phyloP scores from a whole-genome alignment of 129 eudicot genomes.

The Calendula officinalis region DNA sequence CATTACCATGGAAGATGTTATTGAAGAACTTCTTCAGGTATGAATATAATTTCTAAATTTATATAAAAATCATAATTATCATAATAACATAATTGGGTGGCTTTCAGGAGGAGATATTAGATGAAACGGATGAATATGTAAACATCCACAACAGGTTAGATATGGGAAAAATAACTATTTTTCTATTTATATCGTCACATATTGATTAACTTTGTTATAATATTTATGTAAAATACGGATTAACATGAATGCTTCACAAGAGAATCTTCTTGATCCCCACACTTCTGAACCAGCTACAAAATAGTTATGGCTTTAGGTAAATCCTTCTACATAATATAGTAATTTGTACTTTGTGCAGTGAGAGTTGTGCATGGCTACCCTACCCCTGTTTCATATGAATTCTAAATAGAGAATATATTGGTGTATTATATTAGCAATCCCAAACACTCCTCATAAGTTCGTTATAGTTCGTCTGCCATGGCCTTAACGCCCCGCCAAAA shows the following conservation, averaged over 20 bases:
- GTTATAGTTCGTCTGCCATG: too few species aligned
- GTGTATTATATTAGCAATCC: constrained; percentile 20
- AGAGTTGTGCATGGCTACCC: constrained; percentile 11
- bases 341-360: constrained; percentile 15
- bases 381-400: constrained; percentile 12
- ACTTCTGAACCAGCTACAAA: constrained; percentile 5
- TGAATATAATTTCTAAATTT: too few species aligned
- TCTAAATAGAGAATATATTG: background rate
- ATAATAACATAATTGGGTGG: background rate
- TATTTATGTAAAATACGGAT: constrained; percentile 70
- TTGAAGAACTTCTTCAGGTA: constrained; percentile 99
- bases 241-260: constrained; percentile 90
- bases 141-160: constrained; percentile 93
- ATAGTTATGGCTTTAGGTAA: background rate
- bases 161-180: background rate
- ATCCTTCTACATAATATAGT: constrained; percentile 20
- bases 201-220: background rate
- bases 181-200: background rate
- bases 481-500: too few species aligned
- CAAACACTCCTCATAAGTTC: too few species aligned
- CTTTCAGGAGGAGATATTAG: constrained; percentile 95
- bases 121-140: constrained; percentile 97
- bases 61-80: too few species aligned
- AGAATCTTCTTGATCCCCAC: constrained; percentile 48
- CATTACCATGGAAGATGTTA: constrained; percentile 95